These are phyloP conservation scores for Chernovozyma aurita DNA, from an alignment of 1,139 yeast species.

Conservation along the genomic window DNA sequence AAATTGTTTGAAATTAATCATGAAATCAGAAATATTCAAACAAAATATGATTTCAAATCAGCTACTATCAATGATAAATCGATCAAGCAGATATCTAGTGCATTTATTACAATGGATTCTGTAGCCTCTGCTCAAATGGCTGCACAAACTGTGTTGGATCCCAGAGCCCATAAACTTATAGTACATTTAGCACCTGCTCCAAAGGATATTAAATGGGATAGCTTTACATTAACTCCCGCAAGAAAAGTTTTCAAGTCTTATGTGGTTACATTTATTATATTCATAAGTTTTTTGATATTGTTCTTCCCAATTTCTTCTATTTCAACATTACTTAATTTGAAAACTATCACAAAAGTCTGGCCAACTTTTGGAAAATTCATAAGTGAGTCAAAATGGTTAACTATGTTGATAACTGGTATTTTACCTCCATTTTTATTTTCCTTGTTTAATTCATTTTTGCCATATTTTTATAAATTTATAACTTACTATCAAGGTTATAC, in stretches of 20 bases:
- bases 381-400: constrained; percentile 60
- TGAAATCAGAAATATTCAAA: constrained; percentile 27
- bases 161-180: constrained; percentile 66
- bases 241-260: constrained; percentile 55
- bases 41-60: constrained; percentile 22
- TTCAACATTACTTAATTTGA: constrained; percentile 67
- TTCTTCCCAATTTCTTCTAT: constrained; percentile 70
- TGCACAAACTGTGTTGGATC: constrained; percentile 77
- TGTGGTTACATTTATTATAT: constrained; percentile 56
- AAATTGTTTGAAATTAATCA: constrained; percentile 18
- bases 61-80: constrained; percentile 24
- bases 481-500: constrained; percentile 68
- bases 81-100: constrained; percentile 52
- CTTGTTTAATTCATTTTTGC: constrained; percentile 59
- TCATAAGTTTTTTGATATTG: constrained; percentile 58
- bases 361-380: constrained; percentile 63
- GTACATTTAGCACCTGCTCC: constrained; percentile 79
- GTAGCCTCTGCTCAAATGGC: constrained; percentile 86
- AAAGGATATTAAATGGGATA: constrained; percentile 73
- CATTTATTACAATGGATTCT: constrained; percentile 78
- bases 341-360: constrained; percentile 69
- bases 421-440: constrained; percentile 75
- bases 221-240: constrained; percentile 55
- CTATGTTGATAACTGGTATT: constrained; percentile 67
- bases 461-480: constrained; percentile 64